Evolutionary conservation across 2,329 filamentous ascomycete genomes (phyloP).

Genomic region (Epichloe amarillans): DNA sequence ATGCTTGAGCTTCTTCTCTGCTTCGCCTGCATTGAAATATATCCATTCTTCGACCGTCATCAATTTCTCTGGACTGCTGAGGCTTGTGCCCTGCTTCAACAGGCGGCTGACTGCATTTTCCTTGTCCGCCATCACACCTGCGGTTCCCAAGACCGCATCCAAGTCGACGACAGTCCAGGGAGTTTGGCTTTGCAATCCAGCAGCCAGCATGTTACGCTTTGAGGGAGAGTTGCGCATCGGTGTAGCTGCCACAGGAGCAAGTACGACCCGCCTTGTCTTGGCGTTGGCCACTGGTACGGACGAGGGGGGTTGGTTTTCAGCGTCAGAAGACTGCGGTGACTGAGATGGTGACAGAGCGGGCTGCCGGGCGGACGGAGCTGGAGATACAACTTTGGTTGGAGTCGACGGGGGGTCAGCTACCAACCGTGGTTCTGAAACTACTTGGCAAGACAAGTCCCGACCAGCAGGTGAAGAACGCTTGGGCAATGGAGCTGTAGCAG

Average conservation of each 20-base stretch:
- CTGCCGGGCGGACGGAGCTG: conserved; percentile 37
- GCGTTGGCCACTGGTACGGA: conserved; percentile 40
- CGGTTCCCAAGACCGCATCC: conserved; percentile 51
- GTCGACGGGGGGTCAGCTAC: conserved; percentile 27
- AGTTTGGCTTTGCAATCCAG: conserved; percentile 40
- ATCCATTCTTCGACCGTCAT: conserved; percentile 98
- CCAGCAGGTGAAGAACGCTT: neutral
- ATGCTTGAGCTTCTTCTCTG: conserved; percentile 63
- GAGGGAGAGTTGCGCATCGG: conserved; percentile 44
- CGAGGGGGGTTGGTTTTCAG: conserved; percentile 66
- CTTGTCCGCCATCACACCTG: conserved; percentile 29
- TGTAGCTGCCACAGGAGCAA: conserved; percentile 33
- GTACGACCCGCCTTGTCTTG: conserved; percentile 31
- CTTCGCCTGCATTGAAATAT: conserved; percentile 61
- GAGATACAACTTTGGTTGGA: conserved; percentile 27
- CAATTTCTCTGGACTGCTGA: conserved; percentile 64
- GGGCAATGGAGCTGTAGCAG: neutral
- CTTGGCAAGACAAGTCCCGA: neutral
- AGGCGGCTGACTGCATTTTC: conserved; percentile 39
- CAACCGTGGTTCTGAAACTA: conserved; percentile 3
- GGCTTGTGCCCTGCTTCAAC: conserved; percentile 40
- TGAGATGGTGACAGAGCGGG: conserved; percentile 47
- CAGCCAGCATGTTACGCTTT: conserved; percentile 42
- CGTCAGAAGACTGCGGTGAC: conserved; percentile 65
- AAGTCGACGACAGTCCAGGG: conserved; percentile 67